Evolutionary conservation across 805 yeast species (phyloP), one percentile per base, ranked within the genome.

Genomic region (Schwanniomyces occidentalis): DNA sequence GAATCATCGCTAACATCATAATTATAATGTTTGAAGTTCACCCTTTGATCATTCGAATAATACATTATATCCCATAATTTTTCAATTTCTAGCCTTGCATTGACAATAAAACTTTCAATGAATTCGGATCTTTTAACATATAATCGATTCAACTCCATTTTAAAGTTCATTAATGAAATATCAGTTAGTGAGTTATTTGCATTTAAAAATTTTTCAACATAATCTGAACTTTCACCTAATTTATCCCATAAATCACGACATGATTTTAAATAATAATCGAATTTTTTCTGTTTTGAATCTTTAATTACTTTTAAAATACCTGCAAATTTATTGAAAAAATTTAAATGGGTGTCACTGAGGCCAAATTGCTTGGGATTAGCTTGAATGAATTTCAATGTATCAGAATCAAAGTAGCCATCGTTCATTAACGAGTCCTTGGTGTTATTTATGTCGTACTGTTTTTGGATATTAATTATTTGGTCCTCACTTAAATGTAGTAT

Each of bases 21-120:
- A 7, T 46, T 42, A 29, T 58, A 60, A 8, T 71, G 70, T 20
- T 65, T 54, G 55, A 86, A 85, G 2, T 51, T 52, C 1, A 40
- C 41, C 44, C 75, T 70, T 32, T 82, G 79, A 1, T 63, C 69
- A 1, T 68, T 71, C 1, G 83, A 70, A 42, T 73, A 82, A 54
- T 73, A 79, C 46, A 90, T 58, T 6, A 67, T 57, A 22, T 71
- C 64, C 90, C 95, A 89, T 8, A 76, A 60, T 3, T 66, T 72
- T 25, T 68, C 70, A 8, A 90, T 82, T 37, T 76, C 76, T 2
- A 51, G 48, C 54, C 91, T 70, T 2, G 84, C 68, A 29, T 78
- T 84, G 5, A 63, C 51, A 8, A 90, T 83, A 40, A 90, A 81
- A 14, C 76, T 76, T 33, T 84, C 81, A 14, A 90, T 76, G 44